Evolutionary conservation across 129 eudicot species (phyloP).

Genomic region (Scalesia atractyloides): DNA sequence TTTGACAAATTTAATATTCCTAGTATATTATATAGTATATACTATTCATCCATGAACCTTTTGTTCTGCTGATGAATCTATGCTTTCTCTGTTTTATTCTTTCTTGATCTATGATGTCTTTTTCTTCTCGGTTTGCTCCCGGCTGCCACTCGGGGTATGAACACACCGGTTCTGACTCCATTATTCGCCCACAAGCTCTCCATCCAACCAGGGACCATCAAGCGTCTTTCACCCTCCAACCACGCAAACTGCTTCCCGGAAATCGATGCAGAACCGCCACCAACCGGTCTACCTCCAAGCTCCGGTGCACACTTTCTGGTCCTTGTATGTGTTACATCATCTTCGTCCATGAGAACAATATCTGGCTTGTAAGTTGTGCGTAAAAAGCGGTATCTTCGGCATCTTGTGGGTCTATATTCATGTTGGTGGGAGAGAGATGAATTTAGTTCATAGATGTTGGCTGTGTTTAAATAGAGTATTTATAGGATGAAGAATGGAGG

Average conservation of each 20-base stretch:
- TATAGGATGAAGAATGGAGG: conserved; percentile 21
- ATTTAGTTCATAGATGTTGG: neutral
- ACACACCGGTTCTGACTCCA: conserved; percentile 69
- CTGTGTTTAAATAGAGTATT: conserved; percentile 13
- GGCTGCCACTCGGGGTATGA: conserved; percentile 55
- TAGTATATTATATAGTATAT: neutral
- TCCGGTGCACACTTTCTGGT: conserved; percentile 2
- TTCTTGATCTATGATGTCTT: conserved; percentile 32
- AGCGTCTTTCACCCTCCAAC: conserved; percentile 41
- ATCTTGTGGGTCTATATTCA: conserved; percentile 16
- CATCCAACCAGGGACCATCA: conserved; percentile 55
- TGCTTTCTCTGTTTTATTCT: conserved; percentile 15
- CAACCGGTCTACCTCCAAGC: neutral
- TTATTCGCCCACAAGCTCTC: conserved; percentile 57
- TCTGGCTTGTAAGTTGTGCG: conserved; percentile 55
- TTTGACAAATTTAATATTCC: neutral
- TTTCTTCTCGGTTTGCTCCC: conserved; percentile 38
- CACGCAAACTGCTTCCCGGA: conserved; percentile 29
- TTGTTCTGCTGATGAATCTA: conserved; percentile 20
- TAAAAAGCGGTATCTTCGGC: conserved; percentile 52
- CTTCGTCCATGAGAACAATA: conserved; percentile 57
- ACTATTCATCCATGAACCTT: conserved; percentile 13
- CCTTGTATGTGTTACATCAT: conserved; percentile 22
- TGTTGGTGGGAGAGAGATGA: conserved; percentile 5
- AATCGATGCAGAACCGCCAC: neutral